Conservation (phyloP, 2,329 filamentous ascomycete genomes). For the Apiospora aurea region DNA sequence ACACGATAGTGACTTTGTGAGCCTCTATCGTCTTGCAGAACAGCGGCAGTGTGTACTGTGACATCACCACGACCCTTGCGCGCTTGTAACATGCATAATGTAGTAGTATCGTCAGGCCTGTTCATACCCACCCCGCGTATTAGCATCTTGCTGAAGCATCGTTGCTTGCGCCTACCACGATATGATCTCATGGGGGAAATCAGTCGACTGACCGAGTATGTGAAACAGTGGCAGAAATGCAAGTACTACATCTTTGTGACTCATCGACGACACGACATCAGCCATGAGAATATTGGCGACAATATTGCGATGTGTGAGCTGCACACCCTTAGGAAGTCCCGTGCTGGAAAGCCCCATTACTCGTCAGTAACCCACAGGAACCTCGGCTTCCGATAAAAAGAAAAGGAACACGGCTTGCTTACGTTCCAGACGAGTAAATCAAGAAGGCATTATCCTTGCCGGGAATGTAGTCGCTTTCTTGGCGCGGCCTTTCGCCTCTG, state of each 20-base stretch:
- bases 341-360: background rate
- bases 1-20: background rate
- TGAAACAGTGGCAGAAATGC: background rate
- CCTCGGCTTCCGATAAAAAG: background rate
- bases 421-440: background rate
- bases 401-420: background rate
- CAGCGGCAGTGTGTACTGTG: background rate
- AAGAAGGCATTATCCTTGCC: background rate
- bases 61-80: background rate
- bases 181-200: background rate
- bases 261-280: background rate
- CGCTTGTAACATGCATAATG: background rate
- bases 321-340: background rate
- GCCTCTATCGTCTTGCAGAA: background rate
- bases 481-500: background rate
- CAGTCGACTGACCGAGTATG: background rate
- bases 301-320: background rate
- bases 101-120: background rate
- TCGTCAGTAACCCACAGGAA: background rate
- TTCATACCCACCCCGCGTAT: background rate
- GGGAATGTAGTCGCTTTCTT: background rate
- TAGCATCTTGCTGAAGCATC: background rate
- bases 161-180: background rate
- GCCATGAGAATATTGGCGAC: constrained; percentile 4
- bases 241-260: background rate